These are phyloP conservation scores for Anthracocystis setariae DNA, from an alignment of 1,284 basidiomycete genomes.

Conservation along the genomic window DNA sequence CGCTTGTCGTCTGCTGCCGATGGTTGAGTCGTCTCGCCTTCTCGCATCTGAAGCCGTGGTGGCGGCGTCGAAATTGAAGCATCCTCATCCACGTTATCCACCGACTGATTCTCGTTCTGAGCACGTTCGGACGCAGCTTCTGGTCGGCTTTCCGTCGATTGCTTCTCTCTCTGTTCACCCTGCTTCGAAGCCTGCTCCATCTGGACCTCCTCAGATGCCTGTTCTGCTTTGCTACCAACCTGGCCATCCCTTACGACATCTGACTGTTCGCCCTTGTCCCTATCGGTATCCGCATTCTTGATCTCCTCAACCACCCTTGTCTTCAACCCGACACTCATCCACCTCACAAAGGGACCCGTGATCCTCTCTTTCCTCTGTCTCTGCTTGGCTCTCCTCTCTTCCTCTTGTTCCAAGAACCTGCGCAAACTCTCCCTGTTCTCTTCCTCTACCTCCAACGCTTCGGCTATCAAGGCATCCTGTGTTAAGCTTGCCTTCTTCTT, in stretches of 20 bases:
- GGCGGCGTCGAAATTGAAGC: background rate
- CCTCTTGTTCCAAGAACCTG: conserved; percentile 80
- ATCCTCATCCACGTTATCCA: background rate
- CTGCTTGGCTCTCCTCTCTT: conserved; percentile 79
- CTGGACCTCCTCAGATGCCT: background rate
- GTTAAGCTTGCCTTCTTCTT: conserved; percentile 70
- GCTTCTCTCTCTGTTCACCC: background rate
- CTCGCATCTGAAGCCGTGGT: background rate
- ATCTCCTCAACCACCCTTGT: conserved; percentile 30
- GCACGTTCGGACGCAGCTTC: no score
- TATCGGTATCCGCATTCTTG: background rate
- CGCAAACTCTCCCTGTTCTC: conserved; percentile 81
- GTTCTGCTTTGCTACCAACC: background rate
- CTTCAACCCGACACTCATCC: conserved; percentile 73
- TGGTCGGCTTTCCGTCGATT: no score
- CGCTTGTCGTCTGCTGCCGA: no score
- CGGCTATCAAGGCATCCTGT: conserved; percentile 81
- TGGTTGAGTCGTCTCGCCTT: no score
- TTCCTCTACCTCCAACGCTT: conserved; percentile 84
- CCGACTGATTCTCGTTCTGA: no score
- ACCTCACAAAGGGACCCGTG: conserved; percentile 78
- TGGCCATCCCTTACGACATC: background rate
- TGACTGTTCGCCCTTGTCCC: background rate
- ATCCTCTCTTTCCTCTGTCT: conserved; percentile 73
- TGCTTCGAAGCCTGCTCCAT: background rate